Evolutionary conservation across 352 stramenopile species (phyloP), one percentile per base, ranked within the genome.

Genomic region (Globisporangium recalcitrans): DNA sequence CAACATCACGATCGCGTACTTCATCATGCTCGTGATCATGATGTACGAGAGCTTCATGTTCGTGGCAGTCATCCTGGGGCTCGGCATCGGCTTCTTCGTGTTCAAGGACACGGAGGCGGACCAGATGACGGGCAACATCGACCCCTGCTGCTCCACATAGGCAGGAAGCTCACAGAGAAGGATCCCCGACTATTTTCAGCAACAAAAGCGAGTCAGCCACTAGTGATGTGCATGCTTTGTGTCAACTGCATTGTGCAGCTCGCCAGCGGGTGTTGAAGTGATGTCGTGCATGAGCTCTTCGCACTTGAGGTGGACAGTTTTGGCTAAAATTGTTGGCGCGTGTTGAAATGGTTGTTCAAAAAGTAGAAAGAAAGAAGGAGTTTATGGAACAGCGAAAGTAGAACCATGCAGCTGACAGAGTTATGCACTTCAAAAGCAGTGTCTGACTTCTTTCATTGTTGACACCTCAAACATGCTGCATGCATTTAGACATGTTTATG

Each of bases 21-120:
- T 82, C 47, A 63, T 90, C 69, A 94, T 94, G 85, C 71, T 94
- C n/a, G 55, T 94, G 47, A 83, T 91, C 57, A 94, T 94, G 85
- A 87, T 83, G 63, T 94, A 87, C 71, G 85, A 94, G 72, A 85
- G 75, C 19, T 64, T 86, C n/a, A 75, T 94, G 58, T 94, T 94
- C 65, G 54, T 91, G 36, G 82, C 82, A 8, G 81, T 90, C 8
- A 80, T 91, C 49, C 46, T 94, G 9, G 85, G 85, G 1, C 68
- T 93, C 19, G 83, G 81, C 5, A 48, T 86, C 29, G 83, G 83
- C 52, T 93, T 94, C 61, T 74, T 79, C 52, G 63, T 92, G 58
- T 94, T 94, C 58, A 94, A 94, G 64, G 82, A 94, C 68, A 91
- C 82, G 0, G 82, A 94, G 38, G 75, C 69, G 8, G 78, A 91